These are phyloP conservation scores for Pestalotiopsis sp. DNA, from an alignment of 2,329 filamentous ascomycete genomes.

Conservation along the genomic window DNA sequence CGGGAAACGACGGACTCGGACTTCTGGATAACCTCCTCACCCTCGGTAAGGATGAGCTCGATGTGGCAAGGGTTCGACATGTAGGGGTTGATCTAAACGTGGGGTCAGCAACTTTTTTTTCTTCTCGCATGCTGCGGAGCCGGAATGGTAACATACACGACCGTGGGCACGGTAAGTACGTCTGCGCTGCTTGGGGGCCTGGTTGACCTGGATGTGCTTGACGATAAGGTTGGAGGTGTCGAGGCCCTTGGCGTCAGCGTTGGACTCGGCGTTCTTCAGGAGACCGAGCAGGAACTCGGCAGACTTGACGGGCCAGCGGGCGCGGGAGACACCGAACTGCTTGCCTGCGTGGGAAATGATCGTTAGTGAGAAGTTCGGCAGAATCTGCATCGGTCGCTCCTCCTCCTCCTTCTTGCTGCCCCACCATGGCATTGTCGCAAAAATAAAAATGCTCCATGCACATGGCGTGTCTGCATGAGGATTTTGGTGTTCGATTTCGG, in stretches of 20 bases:
- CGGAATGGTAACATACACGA: constrained; percentile 78
- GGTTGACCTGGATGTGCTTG: constrained; percentile 99
- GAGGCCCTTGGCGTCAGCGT: constrained; percentile 95
- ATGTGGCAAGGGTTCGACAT: constrained; percentile 99
- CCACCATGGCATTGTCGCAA: not conserved
- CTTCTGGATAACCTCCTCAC: constrained; percentile 94
- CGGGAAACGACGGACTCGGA: constrained; percentile 68
- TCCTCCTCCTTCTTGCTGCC: not conserved
- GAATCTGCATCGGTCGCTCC: not conserved
- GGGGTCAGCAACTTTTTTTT: constrained; percentile 26
- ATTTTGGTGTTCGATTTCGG: not conserved
- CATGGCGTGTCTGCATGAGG: not conserved
- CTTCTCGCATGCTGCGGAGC: not conserved
- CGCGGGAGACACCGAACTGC: constrained; percentile 96
- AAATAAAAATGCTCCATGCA: not conserved
- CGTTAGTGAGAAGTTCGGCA: constrained; percentile 21
- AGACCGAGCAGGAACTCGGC: constrained; percentile 97
- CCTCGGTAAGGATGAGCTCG: constrained; percentile 99
- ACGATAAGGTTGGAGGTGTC: constrained; percentile 97
- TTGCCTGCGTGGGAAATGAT: constrained; percentile 68
- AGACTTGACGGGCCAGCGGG: constrained; percentile 99
- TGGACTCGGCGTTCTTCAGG: constrained; percentile 96
- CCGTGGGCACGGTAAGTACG: constrained; percentile 99
- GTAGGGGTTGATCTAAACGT: constrained; percentile 93
- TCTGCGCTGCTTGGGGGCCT: constrained; percentile 98